Conservation (phyloP, 2,329 filamentous ascomycete species). For the Akanthomyces lecanii region DNA sequence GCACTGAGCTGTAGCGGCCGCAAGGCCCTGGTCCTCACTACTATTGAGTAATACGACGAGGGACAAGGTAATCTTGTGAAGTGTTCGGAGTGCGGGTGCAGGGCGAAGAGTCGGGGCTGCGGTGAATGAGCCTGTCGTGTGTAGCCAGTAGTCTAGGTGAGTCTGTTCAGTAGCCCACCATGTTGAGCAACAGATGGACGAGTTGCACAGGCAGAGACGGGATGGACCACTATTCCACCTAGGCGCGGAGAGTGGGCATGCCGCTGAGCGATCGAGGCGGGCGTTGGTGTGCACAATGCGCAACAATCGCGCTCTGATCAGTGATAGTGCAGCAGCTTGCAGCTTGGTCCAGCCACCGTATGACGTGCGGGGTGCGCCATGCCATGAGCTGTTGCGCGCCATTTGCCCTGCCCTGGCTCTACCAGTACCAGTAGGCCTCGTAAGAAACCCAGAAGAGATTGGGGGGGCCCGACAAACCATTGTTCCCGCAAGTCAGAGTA, state of each 20-base stretch:
- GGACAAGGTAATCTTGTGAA: constrained; percentile 3
- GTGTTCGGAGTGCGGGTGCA: neutral
- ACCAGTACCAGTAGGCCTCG: neutral
- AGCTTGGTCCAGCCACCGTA: constrained; percentile 10
- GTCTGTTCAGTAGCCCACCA: neutral
- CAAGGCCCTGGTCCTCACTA: neutral
- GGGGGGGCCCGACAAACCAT: neutral
- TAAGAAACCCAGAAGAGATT: neutral
- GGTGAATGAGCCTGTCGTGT: neutral
- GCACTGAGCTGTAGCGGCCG: neutral
- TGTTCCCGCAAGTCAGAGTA: neutral
- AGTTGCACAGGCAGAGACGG: neutral
- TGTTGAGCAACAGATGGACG: neutral
- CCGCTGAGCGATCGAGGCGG: constrained; percentile 12
- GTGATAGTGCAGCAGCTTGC: neutral
- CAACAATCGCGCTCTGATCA: neutral
- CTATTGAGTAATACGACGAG: neutral
- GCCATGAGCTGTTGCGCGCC: constrained; percentile 8
- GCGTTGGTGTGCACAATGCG: constrained; percentile 10
- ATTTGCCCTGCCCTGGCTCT: neutral
- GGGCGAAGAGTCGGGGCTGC: neutral
- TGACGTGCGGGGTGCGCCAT: constrained; percentile 12
- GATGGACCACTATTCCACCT: constrained; percentile 10
- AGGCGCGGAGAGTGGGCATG: constrained; percentile 11
- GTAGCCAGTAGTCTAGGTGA: neutral